Conservation (phyloP, 2,329 filamentous ascomycete species). For the Beauveria medogensis region DNA sequence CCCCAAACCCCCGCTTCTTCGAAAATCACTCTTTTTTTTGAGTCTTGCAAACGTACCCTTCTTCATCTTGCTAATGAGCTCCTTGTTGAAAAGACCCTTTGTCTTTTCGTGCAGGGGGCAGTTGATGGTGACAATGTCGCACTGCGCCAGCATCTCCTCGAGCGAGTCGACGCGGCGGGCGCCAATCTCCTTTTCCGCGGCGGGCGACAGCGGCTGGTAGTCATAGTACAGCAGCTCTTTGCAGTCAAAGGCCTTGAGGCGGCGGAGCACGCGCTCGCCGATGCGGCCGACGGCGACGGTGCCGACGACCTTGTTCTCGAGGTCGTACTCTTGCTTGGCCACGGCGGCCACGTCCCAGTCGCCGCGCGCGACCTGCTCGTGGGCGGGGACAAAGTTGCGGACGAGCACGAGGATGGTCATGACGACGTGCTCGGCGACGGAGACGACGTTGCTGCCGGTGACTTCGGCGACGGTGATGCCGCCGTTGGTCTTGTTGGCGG, state of each 20-base stretch:
- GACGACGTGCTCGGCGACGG: conserved; percentile 96
- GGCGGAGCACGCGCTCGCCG: conserved; percentile 91
- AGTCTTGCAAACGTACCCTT: conserved; percentile 52
- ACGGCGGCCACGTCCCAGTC: conserved; percentile 95
- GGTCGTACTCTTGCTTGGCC: conserved; percentile 97
- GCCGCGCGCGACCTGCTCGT: conserved; percentile 82
- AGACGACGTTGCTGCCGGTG: conserved; percentile 96
- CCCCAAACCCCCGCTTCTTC: too few species aligned
- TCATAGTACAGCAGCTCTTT: conserved; percentile 99
- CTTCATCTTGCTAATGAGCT: conserved; percentile 98
- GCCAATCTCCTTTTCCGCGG: conserved; percentile 92
- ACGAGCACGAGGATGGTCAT: conserved; percentile 97
- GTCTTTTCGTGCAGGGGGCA: conserved; percentile 99
- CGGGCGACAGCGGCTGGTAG: conserved; percentile 85
- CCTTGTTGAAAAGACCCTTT: conserved; percentile 94
- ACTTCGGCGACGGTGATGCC: conserved; percentile 96
- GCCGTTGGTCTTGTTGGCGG: conserved; percentile 96
- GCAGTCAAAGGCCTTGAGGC: conserved; percentile 97
- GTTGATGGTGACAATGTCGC: conserved; percentile 98
- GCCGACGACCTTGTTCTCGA: conserved; percentile 95
- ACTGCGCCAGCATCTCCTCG: conserved; percentile 90
- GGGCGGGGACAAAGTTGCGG: conserved; percentile 96
- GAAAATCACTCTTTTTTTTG: too few species aligned
- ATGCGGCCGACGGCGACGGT: conserved; percentile 97
- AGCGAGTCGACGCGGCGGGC: conserved; percentile 80